Evolutionary conservation across 2,329 filamentous ascomycete species (phyloP).

Genomic region (Magnaporthales sp.): DNA sequence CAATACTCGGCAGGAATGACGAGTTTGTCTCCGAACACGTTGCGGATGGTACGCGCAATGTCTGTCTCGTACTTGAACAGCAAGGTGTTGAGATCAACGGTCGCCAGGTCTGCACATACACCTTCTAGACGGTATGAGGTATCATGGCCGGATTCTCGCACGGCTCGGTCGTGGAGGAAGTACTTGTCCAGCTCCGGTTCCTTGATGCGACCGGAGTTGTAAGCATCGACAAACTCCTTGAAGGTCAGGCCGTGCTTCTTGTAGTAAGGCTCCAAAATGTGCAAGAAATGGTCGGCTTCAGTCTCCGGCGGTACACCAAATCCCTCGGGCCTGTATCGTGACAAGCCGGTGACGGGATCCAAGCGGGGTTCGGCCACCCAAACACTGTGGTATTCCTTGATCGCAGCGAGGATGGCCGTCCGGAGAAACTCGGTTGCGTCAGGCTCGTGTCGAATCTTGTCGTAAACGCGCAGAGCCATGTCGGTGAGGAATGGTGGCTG

Average conservation of each 20-base stretch:
- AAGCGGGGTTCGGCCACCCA: conserved; percentile 75
- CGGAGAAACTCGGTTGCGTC: conserved; percentile 75
- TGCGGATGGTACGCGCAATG: conserved; percentile 79
- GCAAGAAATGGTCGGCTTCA: conserved; percentile 77
- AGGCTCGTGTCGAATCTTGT: conserved; percentile 81
- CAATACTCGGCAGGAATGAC: conserved; percentile 78
- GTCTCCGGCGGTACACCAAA: conserved; percentile 86
- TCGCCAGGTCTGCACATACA: conserved; percentile 80
- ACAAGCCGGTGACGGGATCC: conserved; percentile 70
- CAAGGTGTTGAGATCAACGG: conserved; percentile 88
- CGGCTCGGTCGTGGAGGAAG: conserved; percentile 90
- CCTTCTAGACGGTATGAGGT: conserved; percentile 90
- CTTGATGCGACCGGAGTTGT: conserved; percentile 67
- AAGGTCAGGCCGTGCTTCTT: conserved; percentile 78
- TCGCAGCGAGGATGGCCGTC: conserved; percentile 75
- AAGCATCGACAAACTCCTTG: conserved; percentile 76
- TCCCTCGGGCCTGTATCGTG: conserved; percentile 76
- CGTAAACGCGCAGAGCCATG: conserved; percentile 90
- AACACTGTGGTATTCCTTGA: conserved; percentile 91
- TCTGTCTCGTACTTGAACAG: conserved; percentile 97
- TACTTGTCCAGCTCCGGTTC: conserved; percentile 92
- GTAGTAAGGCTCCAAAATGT: conserved; percentile 73
- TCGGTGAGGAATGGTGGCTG: conserved; percentile 97
- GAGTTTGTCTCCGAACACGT: conserved; percentile 74
- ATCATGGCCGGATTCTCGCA: conserved; percentile 94